Base-by-base conservation (phyloP, 306 rosid genomes). In the Castanea crenata region DNA sequence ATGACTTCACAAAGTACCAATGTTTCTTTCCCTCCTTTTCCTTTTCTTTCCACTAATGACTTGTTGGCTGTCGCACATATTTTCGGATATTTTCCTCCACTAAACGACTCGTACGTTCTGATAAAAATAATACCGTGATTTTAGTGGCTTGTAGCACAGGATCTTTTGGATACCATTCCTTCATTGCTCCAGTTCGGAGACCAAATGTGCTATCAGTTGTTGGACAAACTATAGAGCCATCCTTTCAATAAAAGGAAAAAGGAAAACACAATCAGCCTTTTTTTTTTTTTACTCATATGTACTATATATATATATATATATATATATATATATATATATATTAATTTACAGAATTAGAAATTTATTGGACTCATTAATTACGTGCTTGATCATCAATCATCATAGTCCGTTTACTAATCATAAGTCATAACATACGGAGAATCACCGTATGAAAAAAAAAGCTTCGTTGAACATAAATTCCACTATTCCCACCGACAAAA, bases 151-250 rank as follows among this genome's bases (percentile, higher is more conserved):
- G 23, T 10, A 92, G 88, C 65, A 94, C 98, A 31, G 97, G 98
- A 81, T 94, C 92, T 59, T 94, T 94, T 4, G 97, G 97, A 82
- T 94, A 94, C 99, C 99, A 94, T 67, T 92, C 99, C 58, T 85
- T 92, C 69, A 91, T 74, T 7, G 73, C 88, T 77, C 99, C 99
- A 1, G 87, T 87, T 59, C 69, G 78, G 20, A 94, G 92, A 87
- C 92, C 97, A 79, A 94, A 94, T 59, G 97, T 92, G 83, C 99
- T 94, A n/a, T 94, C 99, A 18, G 99, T 94, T 77, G 99, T 73
- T 64, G 97, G 99, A 69, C 97, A 94, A 76, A 94, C 90, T 79
- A 94, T 85, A 71, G 95, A 94, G 3, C 99, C 99, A 84, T 94
- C 99, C 97, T 94, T 82, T 70, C 71, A 1, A 34, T 19, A 55